A percentile compares a stretch with the other conserved stretches of the same genome.
Evolutionary conservation across 352 stramenopile species (phyloP).

Genomic region (Globisporangium heterothallicum): DNA sequence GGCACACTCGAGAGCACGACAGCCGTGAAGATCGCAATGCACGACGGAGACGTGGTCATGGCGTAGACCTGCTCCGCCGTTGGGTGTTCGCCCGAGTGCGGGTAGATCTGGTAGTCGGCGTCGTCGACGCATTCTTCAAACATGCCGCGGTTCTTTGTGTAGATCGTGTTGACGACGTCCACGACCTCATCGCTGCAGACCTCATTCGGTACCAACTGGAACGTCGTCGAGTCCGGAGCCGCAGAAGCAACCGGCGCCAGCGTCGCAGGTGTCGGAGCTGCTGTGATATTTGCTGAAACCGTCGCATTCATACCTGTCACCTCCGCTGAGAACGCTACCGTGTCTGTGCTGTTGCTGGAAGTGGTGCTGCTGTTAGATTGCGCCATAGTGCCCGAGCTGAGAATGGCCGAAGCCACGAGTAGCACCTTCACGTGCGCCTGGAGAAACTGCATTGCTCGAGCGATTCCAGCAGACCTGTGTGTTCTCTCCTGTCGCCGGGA

Average conservation of each 20-base stretch:
- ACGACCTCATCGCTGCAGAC: conserved; percentile 34
- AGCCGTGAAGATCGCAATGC: conserved; percentile 49
- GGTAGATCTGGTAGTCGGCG: conserved; percentile 60
- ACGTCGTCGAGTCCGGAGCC: conserved; percentile 36
- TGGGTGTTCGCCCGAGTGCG: conserved; percentile 39
- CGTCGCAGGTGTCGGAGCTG: conserved; percentile 9
- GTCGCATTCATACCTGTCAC: not conserved
- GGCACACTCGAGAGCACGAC: conserved; percentile 42
- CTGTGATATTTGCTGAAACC: not conserved
- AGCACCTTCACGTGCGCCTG: not conserved
- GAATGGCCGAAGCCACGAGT: not conserved
- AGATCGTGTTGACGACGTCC: conserved; percentile 44
- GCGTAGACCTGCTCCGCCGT: conserved; percentile 38
- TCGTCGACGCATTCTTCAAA: conserved; percentile 52
- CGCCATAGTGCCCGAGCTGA: not conserved
- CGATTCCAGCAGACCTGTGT: not conserved
- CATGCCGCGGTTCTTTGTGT: conserved; percentile 47
- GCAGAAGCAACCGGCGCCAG: conserved; percentile 28
- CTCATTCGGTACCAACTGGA: conserved; percentile 32
- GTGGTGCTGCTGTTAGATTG: not conserved
- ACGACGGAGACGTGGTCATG: conserved; percentile 45
- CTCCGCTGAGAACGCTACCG: not conserved
- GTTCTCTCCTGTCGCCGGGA: too few species aligned
- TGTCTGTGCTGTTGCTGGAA: not conserved
- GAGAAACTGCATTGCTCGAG: not conserved